Percentiles rank a stretch among this genome's conserved stretches.
Conservation (phyloP, 208 protist genomes). For the Crithidia mellificae region DNA sequence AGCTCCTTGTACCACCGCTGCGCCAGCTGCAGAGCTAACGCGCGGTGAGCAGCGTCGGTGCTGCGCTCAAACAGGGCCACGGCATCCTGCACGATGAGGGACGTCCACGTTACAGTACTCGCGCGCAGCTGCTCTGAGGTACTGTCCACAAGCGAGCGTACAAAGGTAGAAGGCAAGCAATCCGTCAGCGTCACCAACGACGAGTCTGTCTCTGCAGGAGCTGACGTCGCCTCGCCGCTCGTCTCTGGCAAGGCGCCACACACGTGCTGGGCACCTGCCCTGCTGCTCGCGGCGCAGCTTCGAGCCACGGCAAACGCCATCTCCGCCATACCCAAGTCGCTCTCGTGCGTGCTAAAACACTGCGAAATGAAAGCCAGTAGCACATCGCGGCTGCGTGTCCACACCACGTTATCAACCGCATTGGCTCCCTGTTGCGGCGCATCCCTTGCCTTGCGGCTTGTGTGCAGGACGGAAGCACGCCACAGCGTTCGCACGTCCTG, state of each 20-base stretch:
- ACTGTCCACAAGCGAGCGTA: constrained; percentile 6
- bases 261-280: background rate
- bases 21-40: constrained; percentile 9
- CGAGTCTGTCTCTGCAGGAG: background rate
- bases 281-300: background rate
- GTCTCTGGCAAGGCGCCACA: background rate
- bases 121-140: constrained; percentile 3
- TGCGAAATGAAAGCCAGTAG: background rate
- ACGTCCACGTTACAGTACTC: constrained; percentile 21
- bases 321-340: constrained; percentile 3
- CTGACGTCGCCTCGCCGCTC: background rate
- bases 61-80: constrained; percentile 10
- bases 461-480: background rate
- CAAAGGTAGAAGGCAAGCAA: background rate
- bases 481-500: constrained; percentile 3
- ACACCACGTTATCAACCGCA: background rate
- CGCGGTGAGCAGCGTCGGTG: constrained; percentile 21
- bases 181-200: background rate
- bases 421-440: background rate
- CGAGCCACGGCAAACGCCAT: constrained; percentile 7
- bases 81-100: constrained; percentile 13
- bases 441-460: background rate
- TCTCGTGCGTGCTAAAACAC: background rate
- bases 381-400: background rate
- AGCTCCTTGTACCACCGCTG: constrained; percentile 28